Evolutionary conservation across 768 basidiomycete species (phyloP).

Genomic region (Mycena sanguinolenta): DNA sequence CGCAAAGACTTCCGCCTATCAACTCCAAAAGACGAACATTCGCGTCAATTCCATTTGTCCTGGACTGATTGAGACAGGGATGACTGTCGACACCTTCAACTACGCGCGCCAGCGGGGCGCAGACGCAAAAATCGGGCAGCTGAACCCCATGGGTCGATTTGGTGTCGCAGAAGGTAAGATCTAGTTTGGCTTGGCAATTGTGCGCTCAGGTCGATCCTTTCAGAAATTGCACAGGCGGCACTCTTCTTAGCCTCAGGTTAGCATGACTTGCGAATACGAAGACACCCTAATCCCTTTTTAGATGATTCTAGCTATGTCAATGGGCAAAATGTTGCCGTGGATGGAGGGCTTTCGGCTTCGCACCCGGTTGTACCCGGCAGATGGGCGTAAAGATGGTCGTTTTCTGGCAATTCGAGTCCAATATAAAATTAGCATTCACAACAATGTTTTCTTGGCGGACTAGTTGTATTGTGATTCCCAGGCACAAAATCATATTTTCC

Average conservation of each 20-base stretch:
- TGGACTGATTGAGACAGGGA: constrained; percentile 93
- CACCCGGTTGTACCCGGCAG: constrained; percentile 85
- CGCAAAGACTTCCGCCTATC: constrained; percentile 85
- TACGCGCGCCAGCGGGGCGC: constrained; percentile 82
- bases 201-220: constrained; percentile 27
- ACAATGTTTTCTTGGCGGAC: too few relatives aligned
- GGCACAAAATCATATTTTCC: too few relatives aligned
- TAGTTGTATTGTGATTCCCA: too few relatives aligned
- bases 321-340: constrained; percentile 88
- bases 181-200: constrained; percentile 13
- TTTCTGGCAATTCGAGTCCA: too few relatives aligned
- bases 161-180: constrained; percentile 82
- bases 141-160: constrained; percentile 87
- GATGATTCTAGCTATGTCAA: constrained; percentile 95
- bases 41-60: constrained; percentile 94
- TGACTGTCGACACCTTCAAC: constrained; percentile 86
- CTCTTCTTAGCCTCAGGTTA: constrained; percentile 91
- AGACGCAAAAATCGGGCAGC: constrained; percentile 81
- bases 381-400: constrained; percentile 58
- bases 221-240: constrained; percentile 90
- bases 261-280: constrained; percentile 31
- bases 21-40: constrained; percentile 84
- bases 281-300: constrained; percentile 44
- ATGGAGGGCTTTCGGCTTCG: constrained; percentile 87
- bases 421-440: too few relatives aligned